Percentiles rank a stretch among this genome's conserved stretches.
These are phyloP conservation scores for Ulmus americana DNA, from an alignment of 331 rosid genomes.

Conservation along the genomic window DNA sequence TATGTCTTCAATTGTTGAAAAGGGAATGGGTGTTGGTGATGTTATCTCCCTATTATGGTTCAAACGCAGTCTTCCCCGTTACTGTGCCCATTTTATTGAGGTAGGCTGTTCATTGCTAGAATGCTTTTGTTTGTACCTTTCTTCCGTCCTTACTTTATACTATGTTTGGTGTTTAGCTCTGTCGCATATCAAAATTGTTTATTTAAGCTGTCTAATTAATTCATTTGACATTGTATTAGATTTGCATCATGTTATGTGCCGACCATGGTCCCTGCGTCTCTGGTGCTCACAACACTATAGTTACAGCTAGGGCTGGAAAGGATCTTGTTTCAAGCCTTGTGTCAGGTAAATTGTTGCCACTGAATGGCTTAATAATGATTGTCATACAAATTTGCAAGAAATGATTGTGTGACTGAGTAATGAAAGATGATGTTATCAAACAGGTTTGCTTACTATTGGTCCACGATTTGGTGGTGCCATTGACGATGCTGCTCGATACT, in stretches of 20 bases:
- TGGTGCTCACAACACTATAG: conserved; percentile 97
- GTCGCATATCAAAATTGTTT: conserved; percentile 7
- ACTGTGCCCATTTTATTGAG: conserved; percentile 92
- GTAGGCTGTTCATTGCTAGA: conserved; percentile 31
- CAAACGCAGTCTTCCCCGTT: conserved; percentile 97
- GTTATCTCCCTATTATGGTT: conserved; percentile 98
- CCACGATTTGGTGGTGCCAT: conserved; percentile 99
- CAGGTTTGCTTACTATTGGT: conserved; percentile 98
- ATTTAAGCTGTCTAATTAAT: conserved; percentile 22
- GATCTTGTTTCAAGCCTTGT: conserved; percentile 96
- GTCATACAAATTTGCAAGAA: conserved; percentile 8
- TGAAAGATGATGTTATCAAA: conserved; percentile 36
- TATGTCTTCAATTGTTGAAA: conserved; percentile 40
- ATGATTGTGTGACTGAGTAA: conserved; percentile 12
- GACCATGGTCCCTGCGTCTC: conserved; percentile 99
- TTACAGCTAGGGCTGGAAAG: conserved; percentile 99
- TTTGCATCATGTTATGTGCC: conserved; percentile 94
- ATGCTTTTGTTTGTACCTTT: conserved; percentile 7
- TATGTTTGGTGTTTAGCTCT: conserved; percentile 8
- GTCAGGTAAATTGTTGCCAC: conserved; percentile 54
- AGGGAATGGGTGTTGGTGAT: conserved; percentile 60
- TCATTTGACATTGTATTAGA: conserved; percentile 42
- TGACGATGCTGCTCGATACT: conserved; percentile 99
- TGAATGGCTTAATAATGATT: background rate
- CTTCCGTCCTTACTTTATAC: conserved; percentile 10